These are phyloP conservation scores for Cladorrhinum samala DNA, from an alignment of 495 filamentous ascomycete species.

Conservation along the genomic window DNA sequence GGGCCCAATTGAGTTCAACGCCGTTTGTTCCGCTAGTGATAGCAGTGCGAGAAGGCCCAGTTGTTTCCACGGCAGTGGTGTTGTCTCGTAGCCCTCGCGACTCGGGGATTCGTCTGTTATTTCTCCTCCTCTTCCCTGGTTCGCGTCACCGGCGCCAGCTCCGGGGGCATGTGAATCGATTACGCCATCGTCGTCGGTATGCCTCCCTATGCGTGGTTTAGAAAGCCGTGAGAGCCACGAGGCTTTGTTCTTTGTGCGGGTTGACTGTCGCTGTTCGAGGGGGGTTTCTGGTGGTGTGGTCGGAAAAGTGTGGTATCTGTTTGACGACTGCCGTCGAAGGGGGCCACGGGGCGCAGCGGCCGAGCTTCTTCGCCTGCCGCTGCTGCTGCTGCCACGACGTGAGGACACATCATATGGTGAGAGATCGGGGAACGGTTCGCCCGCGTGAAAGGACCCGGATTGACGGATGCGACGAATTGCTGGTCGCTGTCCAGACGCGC, in stretches of 20 bases:
- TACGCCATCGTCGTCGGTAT: constrained; percentile 9
- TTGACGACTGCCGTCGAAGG: constrained; percentile 57
- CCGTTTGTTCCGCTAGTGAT: constrained; percentile 88
- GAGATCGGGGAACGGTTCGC: constrained; percentile 37
- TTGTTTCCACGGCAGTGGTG: constrained; percentile 76
- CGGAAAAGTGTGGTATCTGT: constrained; percentile 92
- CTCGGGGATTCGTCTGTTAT: neutral
- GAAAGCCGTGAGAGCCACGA: constrained; percentile 9
- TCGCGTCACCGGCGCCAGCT: too few species aligned
- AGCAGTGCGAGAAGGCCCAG: constrained; percentile 80
- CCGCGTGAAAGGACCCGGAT: constrained; percentile 44
- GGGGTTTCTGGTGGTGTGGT: constrained; percentile 79
- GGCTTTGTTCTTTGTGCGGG: neutral
- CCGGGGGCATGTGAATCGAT: too few species aligned
- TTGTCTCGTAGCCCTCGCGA: constrained; percentile 30
- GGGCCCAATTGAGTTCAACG: constrained; percentile 91
- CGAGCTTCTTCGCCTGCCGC: constrained; percentile 11
- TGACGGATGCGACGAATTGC: constrained; percentile 18
- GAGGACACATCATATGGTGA: constrained; percentile 18
- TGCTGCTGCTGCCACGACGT: constrained; percentile 1
- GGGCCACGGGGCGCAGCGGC: constrained; percentile 3
- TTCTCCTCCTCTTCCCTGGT: neutral
- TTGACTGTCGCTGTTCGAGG: constrained; percentile 21
- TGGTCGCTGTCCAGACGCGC: constrained; percentile 14
- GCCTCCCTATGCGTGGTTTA: constrained; percentile 9